phyloP scores from a whole-genome alignment of 2,329 filamentous ascomycete genomes.

The Fusarium annulatum region DNA sequence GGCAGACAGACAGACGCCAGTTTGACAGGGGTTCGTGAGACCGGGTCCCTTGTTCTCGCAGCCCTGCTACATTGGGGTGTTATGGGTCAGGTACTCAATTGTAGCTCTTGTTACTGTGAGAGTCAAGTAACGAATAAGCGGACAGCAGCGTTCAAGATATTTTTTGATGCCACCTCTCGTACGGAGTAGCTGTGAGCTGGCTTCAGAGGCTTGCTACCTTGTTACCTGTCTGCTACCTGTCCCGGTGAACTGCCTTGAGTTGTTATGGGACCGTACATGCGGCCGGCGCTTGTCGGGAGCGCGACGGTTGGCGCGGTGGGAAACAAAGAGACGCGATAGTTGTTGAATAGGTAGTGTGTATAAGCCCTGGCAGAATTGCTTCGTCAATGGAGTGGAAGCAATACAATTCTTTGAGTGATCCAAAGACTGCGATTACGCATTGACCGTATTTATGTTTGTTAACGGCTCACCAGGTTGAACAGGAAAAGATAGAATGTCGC shows the following conservation, averaged over 20 bases:
- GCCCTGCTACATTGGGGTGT: slow-evolving; percentile 38
- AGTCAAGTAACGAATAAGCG: slow-evolving; percentile 21
- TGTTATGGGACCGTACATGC: slow-evolving; percentile 39
- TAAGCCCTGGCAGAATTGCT: not conserved
- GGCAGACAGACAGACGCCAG: slow-evolving; percentile 42
- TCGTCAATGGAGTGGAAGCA: not conserved
- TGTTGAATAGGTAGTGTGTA: not conserved
- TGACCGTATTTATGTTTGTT: not conserved
- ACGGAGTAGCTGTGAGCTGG: slow-evolving; percentile 24
- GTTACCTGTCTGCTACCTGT: slow-evolving; percentile 9
- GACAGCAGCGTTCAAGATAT: slow-evolving; percentile 29
- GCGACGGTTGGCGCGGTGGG: slow-evolving; percentile 39
- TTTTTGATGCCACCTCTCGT: slow-evolving; percentile 27
- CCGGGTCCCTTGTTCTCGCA: slow-evolving; percentile 36
- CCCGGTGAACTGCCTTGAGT: slow-evolving; percentile 15
- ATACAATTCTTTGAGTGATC: not conserved
- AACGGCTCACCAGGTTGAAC: not conserved
- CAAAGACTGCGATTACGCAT: not conserved
- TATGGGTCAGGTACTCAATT: slow-evolving; percentile 24
- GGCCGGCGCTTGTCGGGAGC: slow-evolving; percentile 45
- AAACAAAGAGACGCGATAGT: slow-evolving; percentile 37
- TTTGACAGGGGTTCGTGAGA: slow-evolving; percentile 40
- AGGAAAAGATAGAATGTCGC: slow-evolving; percentile 8
- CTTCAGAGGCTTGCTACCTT: slow-evolving; percentile 19
- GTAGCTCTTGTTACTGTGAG: slow-evolving; percentile 33